Percentiles rank a stretch among this genome's conserved stretches.
phyloP scores from a whole-genome alignment of 106 monocot species.

The Acanthochlamys bracteata region DNA sequence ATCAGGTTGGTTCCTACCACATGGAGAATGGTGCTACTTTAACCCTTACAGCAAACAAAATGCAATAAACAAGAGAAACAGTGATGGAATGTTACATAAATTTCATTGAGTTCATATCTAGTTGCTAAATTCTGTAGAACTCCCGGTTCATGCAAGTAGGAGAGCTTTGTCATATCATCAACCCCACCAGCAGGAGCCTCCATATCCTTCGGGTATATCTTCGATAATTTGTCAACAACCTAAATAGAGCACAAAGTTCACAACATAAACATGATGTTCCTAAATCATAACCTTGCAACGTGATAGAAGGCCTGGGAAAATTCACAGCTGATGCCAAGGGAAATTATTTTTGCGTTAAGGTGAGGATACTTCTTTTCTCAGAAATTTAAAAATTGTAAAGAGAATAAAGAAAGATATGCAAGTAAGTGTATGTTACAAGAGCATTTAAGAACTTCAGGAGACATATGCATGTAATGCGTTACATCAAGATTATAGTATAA shows the following conservation, averaged over 20 bases:
- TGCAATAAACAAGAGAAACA: not conserved
- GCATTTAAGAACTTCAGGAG: too few relatives aligned
- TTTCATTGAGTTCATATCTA: slow-evolving; percentile 78
- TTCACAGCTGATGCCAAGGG: not conserved
- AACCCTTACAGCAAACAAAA: not conserved
- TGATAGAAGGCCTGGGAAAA: not conserved
- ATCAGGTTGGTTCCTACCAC: not conserved
- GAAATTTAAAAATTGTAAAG: too few relatives aligned
- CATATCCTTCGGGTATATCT: slow-evolving; percentile 68
- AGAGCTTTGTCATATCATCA: slow-evolving; percentile 85
- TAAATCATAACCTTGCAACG: not conserved
- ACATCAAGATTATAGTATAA: too few relatives aligned
- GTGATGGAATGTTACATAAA: slow-evolving; percentile 40
- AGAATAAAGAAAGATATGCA: too few relatives aligned
- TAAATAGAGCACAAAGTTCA: slow-evolving; percentile 6
- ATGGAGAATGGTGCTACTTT: too few relatives aligned
- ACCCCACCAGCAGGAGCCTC: slow-evolving; percentile 77
- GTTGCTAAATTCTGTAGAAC: slow-evolving; percentile 63
- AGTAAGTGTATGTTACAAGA: too few relatives aligned
- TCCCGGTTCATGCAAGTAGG: slow-evolving; percentile 78
- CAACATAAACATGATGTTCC: not conserved
- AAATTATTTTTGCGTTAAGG: too few relatives aligned
- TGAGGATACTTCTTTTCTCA: too few relatives aligned
- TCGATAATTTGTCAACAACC: slow-evolving; percentile 51
- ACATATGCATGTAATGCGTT: too few relatives aligned